Conservation (phyloP, 2,329 filamentous ascomycete genomes). For the Trichoderma pleuroti region DNA sequence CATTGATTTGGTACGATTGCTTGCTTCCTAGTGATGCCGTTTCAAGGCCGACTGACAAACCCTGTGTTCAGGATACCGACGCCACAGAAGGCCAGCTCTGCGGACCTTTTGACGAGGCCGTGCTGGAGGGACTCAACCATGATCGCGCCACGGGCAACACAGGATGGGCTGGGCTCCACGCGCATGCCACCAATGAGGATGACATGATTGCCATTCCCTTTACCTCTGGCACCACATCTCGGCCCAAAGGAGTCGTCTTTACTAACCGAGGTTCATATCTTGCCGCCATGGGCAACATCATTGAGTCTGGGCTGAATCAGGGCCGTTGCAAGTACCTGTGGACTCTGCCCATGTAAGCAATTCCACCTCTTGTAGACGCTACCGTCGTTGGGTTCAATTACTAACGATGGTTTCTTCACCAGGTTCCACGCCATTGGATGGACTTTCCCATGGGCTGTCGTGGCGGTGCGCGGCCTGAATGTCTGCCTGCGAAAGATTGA, state of each 20-base stretch:
- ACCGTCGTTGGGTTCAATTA: too few species aligned
- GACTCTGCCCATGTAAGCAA: slow-evolving; percentile 77
- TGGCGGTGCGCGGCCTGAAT: slow-evolving; percentile 88
- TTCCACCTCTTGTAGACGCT: slow-evolving; percentile 20
- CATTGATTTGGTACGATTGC: slow-evolving; percentile 57
- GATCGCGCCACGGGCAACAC: slow-evolving; percentile 62
- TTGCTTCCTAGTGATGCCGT: too few species aligned
- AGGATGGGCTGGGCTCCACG: slow-evolving; percentile 75
- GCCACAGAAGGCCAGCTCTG: slow-evolving; percentile 67
- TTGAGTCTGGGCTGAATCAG: slow-evolving; percentile 80
- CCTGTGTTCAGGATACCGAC: slow-evolving; percentile 66
- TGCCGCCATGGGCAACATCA: slow-evolving; percentile 76
- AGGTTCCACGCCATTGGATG: slow-evolving; percentile 68
- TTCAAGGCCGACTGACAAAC: neutral
- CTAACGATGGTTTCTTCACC: neutral
- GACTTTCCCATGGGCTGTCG: slow-evolving; percentile 93
- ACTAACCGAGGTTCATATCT: slow-evolving; percentile 87
- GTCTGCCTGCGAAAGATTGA: slow-evolving; percentile 94
- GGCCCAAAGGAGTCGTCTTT: slow-evolving; percentile 89
- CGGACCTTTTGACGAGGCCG: slow-evolving; percentile 78
- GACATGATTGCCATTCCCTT: slow-evolving; percentile 83
- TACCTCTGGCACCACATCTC: slow-evolving; percentile 87
- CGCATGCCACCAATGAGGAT: slow-evolving; percentile 71
- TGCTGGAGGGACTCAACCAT: slow-evolving; percentile 73
- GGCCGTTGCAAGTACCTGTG: slow-evolving; percentile 80